phyloP scores from a whole-genome alignment of 2,329 filamentous ascomycete genomes.

The Epichloe typhina region DNA sequence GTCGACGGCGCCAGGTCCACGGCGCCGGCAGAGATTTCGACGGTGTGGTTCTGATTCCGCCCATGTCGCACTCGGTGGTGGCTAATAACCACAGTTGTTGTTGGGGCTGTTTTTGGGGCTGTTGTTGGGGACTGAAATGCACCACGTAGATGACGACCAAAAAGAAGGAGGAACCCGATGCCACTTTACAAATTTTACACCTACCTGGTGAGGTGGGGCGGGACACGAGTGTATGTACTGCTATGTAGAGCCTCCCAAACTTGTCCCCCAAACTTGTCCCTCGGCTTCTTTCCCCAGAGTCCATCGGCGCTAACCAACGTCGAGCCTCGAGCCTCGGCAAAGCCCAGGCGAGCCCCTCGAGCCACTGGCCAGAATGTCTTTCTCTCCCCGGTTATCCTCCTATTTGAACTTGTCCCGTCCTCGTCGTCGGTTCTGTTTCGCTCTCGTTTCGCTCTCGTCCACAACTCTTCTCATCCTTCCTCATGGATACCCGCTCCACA shows the following conservation, averaged over 20 bases:
- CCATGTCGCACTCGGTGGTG: no score
- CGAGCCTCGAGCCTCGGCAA: constrained; percentile 4
- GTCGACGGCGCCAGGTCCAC: no score
- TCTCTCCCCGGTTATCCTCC: background rate
- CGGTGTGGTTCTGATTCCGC: no score
- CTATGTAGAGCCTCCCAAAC: background rate
- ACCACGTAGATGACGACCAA: no score
- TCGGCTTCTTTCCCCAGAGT: constrained; percentile 3
- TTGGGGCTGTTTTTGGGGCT: no score
- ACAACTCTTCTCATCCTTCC: background rate
- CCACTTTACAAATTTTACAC: no score
- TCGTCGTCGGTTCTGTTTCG: background rate
- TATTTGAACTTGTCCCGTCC: background rate
- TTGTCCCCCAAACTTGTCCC: background rate
- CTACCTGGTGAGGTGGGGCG: no score
- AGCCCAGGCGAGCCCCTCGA: background rate
- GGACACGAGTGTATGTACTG: no score
- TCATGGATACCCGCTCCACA: background rate
- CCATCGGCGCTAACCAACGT: background rate
- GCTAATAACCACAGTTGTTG: no score
- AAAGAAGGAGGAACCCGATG: no score
- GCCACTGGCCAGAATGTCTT: background rate
- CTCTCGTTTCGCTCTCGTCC: background rate
- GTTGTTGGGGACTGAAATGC: no score
- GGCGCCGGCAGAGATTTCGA: no score